Evolutionary conservation across 1,284 basidiomycete genomes (phyloP), one percentile per base, ranked within the genome.

Genomic region (Polyporus tsugae): DNA sequence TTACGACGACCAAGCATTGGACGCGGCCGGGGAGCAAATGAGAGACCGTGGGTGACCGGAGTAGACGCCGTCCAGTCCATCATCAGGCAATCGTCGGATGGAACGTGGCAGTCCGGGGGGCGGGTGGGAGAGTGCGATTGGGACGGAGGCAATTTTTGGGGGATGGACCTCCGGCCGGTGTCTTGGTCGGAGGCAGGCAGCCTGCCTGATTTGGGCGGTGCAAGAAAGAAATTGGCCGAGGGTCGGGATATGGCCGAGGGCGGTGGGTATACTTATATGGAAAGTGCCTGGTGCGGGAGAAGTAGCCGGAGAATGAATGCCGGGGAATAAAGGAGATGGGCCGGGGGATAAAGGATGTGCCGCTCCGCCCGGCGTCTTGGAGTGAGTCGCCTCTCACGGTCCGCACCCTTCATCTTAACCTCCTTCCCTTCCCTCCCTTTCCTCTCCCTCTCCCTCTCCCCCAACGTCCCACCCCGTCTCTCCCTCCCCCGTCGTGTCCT

Each of bases 401-500:
- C 62, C 71, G 65, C 62, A 69, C 65, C 53, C 61, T 63, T 46
- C 62, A 52, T 63, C 66, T 67, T 67, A 67, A 63, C 62, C 63
- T 60, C 64, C 58, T 62, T 66, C 67, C 61, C 63, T 29, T 36
- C 60, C 49, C 65, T 68, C 66, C 49, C 67, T 64, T 68, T 64
- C 64, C 42, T 44, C 75, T 84, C 82, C 68, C 49, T 78, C 67
- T 29, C 29, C 29, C 85, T 53, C 49, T 46, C 63, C 55, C 61
- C 38, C 49, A 13, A 44, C 11, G 60, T 53, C 62, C 46, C 53
- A 36, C 67, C 36, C 62, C 52, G 29, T 60, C 64, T 52, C 62
- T 57, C 46, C 60, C 67, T 63, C 60, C 53, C 33, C 29, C 42
- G n/a, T 41, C 58, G 41, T 35, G 58, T 55, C 25, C 36, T 59